phyloP scores from a whole-genome alignment of 2,329 filamentous ascomycete genomes.

The Fusarium sororula region DNA sequence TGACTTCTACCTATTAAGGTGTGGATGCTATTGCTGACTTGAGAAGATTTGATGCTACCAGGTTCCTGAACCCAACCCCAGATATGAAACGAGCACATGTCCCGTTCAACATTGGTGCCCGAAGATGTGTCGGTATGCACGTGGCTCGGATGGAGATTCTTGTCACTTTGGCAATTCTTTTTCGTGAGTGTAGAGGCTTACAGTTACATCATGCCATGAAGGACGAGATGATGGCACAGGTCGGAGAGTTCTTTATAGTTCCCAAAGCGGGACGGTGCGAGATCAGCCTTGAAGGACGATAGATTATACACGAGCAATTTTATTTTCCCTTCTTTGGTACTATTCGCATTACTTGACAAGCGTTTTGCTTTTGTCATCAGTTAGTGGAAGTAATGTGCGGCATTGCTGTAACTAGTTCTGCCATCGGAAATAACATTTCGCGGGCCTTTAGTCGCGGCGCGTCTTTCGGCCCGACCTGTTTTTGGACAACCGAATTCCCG shows the following conservation, averaged over 20 bases:
- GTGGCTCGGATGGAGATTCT: constrained; percentile 13
- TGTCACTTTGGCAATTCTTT: not conserved
- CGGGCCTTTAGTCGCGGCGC: not conserved
- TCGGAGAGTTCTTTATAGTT: not conserved
- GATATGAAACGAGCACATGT: constrained; percentile 2
- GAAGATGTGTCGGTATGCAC: constrained; percentile 8
- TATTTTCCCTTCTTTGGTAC: rapidly evolving
- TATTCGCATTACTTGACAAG: too few relatives aligned
- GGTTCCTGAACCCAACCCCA: not conserved
- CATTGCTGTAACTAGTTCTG: too few relatives aligned
- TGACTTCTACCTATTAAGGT: rapidly evolving
- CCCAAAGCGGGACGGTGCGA: not conserved
- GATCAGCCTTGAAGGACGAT: rapidly evolving
- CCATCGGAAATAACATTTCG: not conserved
- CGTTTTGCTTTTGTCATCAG: too few relatives aligned
- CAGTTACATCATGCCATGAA: not conserved
- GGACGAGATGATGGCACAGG: not conserved
- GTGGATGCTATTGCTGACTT: rapidly evolving
- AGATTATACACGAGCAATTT: not conserved
- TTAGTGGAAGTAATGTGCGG: too few relatives aligned
- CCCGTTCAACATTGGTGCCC: not conserved
- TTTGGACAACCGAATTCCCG: not conserved
- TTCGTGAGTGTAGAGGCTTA: not conserved
- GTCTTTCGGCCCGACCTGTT: not conserved
- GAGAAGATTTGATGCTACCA: not conserved